Conservation (phyloP, 208 protist genomes). For the Porcisia hertigi region DNA sequence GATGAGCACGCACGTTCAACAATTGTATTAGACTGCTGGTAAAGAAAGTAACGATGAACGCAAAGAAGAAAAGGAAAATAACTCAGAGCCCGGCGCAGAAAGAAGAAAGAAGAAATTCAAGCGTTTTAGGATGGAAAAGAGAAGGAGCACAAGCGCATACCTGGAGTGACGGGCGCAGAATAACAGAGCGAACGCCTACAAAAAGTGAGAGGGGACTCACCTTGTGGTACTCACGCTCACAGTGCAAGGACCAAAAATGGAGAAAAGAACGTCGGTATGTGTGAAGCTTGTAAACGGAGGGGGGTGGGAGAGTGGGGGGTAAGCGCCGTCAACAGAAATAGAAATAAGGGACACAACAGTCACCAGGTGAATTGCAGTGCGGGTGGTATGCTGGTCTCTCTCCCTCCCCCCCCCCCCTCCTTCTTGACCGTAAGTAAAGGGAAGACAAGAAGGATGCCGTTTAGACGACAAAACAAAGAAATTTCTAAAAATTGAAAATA, state of each 20-base stretch:
- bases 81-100: background rate
- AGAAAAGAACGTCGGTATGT: background rate
- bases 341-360: background rate
- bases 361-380: background rate
- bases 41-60: background rate
- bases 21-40: too few relatives aligned
- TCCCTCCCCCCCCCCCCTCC: background rate
- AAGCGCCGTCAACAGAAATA: background rate
- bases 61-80: background rate
- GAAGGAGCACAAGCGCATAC: background rate
- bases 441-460: background rate
- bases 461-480: slow-evolving; percentile 7
- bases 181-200: background rate
- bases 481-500: background rate
- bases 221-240: background rate
- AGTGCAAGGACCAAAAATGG: background rate
- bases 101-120: too few relatives aligned
- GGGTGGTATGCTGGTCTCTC: background rate
- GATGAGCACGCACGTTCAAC: too few relatives aligned
- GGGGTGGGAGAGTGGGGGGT: background rate
- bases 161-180: too few relatives aligned
- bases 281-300: background rate
- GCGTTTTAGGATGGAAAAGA: background rate
- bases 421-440: background rate
- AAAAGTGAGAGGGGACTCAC: background rate